Evolutionary conservation across 805 yeast species (phyloP), one percentile per base, ranked within the genome.

Genomic region (Alloascoidea hylecoeti): DNA sequence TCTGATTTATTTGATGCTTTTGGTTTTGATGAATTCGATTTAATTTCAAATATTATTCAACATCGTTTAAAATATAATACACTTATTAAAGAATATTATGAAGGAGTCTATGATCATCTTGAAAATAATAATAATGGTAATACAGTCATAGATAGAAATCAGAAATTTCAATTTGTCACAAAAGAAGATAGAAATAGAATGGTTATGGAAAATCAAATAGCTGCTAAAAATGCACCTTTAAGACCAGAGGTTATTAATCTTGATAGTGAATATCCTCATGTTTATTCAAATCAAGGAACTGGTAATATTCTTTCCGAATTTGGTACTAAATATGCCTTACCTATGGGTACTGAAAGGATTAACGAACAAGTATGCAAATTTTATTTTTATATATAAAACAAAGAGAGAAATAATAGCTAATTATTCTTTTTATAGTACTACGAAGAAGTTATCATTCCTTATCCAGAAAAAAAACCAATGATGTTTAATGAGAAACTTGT

Each of bases 361-460:
- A 45, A 53, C 12, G 41, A 46, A 15, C 51, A 38, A 4, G 15
- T 1, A 63, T 89, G 46, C 66, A 63, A 33, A 66, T 75, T 1
- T 68, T 58, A n/a, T n/a, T n/a, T n/a, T n/a, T n/a, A n/a, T n/a
- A n/a, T n/a, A n/a, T n/a, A n/a, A n/a, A n/a, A n/a, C n/a, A n/a
- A n/a, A n/a, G n/a, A n/a, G n/a, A n/a, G n/a, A n/a, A n/a, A n/a
- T n/a, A n/a, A n/a, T n/a, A n/a, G n/a, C n/a, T 44, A 75, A 23
- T n/a, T 9, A 9, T 23, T 23, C 30, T n/a, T 9, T 9, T 13
- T 18, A 16, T 13, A 78, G 15, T 61, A 66, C 1, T 72, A 78
- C 49, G 98, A 92, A 52, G 94, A 89, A 49, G 74, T 92, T 14
- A 57, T 71, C 0, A 85, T 92, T 3, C 99, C 99, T 0, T 72